Base-by-base conservation (phyloP, 495 filamentous ascomycete genomes). In the Tetracladium marchalianum region DNA sequence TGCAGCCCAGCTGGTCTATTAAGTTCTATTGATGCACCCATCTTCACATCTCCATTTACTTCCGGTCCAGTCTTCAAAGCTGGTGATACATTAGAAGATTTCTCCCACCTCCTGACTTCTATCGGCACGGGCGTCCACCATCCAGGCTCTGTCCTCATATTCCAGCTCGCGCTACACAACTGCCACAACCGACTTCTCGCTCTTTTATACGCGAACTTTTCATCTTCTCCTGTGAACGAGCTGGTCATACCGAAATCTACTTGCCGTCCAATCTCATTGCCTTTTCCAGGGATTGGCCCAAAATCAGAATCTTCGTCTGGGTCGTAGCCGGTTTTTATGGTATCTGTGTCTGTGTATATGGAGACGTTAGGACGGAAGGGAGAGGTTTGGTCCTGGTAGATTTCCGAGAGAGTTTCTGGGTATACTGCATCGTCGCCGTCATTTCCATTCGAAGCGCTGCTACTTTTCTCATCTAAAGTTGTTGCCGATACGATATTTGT, bases 341-440 rank as follows among this genome's bases (percentile, higher is more conserved):
- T 50, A n/a, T n/a, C n/a, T 10, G 65, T 60, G 39, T 65, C 63
- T 0, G 58, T 52, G 46, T 80, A 79, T 1, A 65, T 66, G 0
- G 80, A 76, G n/a, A 84, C 68, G 56, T 87, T 87, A 4, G 84
- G 82, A 5, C 81, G 67, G 60, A 87, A 86, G 8, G 82, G 82
- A 0, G 78, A 76, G 19, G 73, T 73, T 16, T 72, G 67, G 54
- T 87, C 80, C 56, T 86, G 81, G 57, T 81, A 84, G 19, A 78
- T 73, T 51, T 85, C 80, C 15, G 82, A 71, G 18, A 84, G 71
- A 5, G 80, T 84, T 56, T 87, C 82, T 12, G 79, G 66, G 53
- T 82, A 74, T 4, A 78, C 69, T 0, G 73, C 69, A 53, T 84
- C 78, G 1, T 53, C 59, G 43, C 65, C 57, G 9, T 61, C 54